phyloP scores from a whole-genome alignment of 1,139 yeast genomes.

The Diutina neorugosa region DNA sequence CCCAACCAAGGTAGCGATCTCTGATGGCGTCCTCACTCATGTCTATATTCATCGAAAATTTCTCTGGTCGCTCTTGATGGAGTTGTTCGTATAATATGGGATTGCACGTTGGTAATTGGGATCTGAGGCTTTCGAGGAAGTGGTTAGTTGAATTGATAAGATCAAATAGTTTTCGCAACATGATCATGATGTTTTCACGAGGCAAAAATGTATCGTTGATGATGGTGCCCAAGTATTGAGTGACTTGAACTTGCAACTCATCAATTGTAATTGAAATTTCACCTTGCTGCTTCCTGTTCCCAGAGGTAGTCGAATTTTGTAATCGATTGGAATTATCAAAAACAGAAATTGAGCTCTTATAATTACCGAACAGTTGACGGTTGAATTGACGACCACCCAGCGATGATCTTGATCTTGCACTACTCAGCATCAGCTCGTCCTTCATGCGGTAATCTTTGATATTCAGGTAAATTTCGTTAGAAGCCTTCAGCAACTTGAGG shows the following conservation, averaged over 20 bases:
- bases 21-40: not conserved
- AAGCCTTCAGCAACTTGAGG: conserved; percentile 21
- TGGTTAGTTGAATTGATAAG: not conserved
- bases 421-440: not conserved
- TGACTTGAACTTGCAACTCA: not conserved
- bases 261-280: not conserved
- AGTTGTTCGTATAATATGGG: not conserved
- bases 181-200: not conserved
- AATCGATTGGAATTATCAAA: not conserved
- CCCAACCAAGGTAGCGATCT: not conserved
- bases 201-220: not conserved
- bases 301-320: not conserved
- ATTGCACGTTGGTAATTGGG: not conserved
- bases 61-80: not conserved
- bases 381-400: not conserved
- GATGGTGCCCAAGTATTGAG: not conserved
- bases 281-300: not conserved
- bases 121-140: not conserved
- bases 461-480: conserved; percentile 8
- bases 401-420: not conserved
- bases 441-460: not conserved
- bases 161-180: not conserved
- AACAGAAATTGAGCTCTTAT: not conserved
- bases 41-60: not conserved
- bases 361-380: not conserved